These are phyloP conservation scores for Naegleria fowleri DNA, from an alignment of 208 protist species.

Conservation along the genomic window DNA sequence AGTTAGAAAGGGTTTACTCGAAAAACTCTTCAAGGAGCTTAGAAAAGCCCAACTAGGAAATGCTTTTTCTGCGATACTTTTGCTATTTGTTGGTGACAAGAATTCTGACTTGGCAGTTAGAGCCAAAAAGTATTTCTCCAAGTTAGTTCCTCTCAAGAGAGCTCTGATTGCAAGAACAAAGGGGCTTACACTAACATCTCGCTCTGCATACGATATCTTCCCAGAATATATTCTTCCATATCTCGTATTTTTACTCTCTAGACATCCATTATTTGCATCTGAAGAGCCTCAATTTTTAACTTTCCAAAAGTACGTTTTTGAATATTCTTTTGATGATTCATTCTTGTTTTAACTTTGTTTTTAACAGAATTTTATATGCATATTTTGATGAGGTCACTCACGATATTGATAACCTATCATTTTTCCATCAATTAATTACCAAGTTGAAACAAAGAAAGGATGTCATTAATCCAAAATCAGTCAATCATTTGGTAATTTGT, in stretches of 20 bases:
- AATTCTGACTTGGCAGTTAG: not conserved
- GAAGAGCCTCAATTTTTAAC: not conserved
- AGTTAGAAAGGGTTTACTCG: not conserved
- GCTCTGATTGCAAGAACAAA: not conserved
- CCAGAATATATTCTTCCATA: conserved; percentile 21
- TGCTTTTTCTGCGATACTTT: not conserved
- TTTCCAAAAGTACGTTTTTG: conserved; percentile 3
- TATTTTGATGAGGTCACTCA: conserved; percentile 24
- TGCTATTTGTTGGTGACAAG: not conserved
- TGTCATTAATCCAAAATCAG: not conserved
- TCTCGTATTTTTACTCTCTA: not conserved
- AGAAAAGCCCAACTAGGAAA: not conserved
- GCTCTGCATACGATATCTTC: not conserved
- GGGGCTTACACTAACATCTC: not conserved
- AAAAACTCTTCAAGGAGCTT: not conserved
- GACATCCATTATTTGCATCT: not conserved
- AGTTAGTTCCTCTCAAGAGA: not conserved
- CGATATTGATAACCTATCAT: conserved; percentile 8
- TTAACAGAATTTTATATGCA: not conserved
- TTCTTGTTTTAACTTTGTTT: not conserved
- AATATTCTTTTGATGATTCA: no score
- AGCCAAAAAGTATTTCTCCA: not conserved
- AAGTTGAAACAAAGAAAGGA: conserved; percentile 22
- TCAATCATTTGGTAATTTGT: not conserved
- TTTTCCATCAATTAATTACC: not conserved